These are phyloP conservation scores for Inga leiocalycina DNA, from an alignment of 306 rosid genomes.

Conservation along the genomic window DNA sequence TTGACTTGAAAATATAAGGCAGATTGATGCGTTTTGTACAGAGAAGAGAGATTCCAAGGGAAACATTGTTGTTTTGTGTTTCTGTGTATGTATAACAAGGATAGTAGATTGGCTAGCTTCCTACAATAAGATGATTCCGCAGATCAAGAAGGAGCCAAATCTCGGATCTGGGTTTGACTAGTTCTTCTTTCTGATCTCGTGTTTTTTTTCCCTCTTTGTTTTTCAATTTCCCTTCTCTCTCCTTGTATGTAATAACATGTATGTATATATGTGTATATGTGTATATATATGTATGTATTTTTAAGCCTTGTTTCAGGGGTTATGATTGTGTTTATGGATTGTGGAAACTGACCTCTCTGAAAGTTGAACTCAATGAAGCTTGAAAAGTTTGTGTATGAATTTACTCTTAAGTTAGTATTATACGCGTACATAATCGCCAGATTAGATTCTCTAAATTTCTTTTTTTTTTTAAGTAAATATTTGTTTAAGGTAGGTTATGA, in stretches of 20 bases:
- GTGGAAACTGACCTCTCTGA: constrained; percentile 32
- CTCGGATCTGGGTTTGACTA: not conserved
- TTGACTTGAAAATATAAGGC: constrained; percentile 26
- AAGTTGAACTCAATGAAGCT: constrained; percentile 40
- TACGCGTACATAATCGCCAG: too few relatives aligned
- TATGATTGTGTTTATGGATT: constrained; percentile 43
- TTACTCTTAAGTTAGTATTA: too few relatives aligned
- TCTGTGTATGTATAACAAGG: not conserved
- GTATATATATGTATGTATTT: not conserved
- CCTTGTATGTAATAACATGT: not conserved
- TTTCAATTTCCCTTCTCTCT: not conserved
- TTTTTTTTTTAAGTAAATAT: too few relatives aligned
- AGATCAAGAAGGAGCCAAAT: constrained; percentile 28
- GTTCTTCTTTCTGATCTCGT: not conserved
- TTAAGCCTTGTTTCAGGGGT: not conserved
- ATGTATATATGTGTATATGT: not conserved
- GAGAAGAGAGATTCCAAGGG: constrained; percentile 30
- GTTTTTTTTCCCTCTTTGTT: not conserved
- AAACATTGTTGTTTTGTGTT: constrained; percentile 19
- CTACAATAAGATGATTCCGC: constrained; percentile 38
- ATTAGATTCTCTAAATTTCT: too few relatives aligned
- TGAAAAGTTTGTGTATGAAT: not conserved
- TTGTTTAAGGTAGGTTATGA: too few relatives aligned
- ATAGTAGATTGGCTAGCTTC: constrained; percentile 6
- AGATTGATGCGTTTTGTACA: constrained; percentile 42